Percentiles rank a stretch among this genome's conserved stretches.
Conservation (phyloP, 23 red algal species). For the Gracilaria caudata region DNA sequence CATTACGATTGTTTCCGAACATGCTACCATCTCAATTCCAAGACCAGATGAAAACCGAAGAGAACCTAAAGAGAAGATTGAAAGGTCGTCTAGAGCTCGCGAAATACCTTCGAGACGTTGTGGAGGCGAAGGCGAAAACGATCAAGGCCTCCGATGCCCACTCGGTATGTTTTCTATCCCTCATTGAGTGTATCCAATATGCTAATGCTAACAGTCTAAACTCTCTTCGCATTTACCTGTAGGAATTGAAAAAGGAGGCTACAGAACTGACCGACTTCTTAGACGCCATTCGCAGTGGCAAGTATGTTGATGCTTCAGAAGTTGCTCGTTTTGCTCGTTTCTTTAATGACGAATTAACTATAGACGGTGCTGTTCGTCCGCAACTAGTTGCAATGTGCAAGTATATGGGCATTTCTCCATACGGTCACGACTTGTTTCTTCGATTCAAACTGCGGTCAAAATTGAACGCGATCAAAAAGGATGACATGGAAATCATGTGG, state of each 20-base stretch:
- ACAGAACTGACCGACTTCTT: constrained; percentile 89
- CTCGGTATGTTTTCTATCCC: constrained; percentile 42
- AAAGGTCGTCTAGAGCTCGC: constrained; percentile 94
- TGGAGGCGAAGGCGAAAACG: constrained; percentile 85
- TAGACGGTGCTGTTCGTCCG: constrained; percentile 85
- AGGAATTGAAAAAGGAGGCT: constrained; percentile 74
- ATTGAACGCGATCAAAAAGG: constrained; percentile 91
- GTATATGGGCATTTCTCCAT: constrained; percentile 95
- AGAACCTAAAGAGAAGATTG: constrained; percentile 89
- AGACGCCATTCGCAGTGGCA: constrained; percentile 78
- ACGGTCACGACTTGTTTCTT: constrained; percentile 90
- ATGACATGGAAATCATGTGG: constrained; percentile 99
- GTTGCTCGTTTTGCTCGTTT: constrained; percentile 91
- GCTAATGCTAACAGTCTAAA: neutral
- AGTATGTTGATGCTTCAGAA: constrained; percentile 70
- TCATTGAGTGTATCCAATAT: neutral
- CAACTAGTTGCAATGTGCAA: constrained; percentile 98
- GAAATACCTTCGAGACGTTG: constrained; percentile 96
- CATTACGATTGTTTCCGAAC: constrained; percentile 93
- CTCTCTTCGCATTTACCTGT: neutral
- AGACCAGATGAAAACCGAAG: constrained; percentile 95
- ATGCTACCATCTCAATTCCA: constrained; percentile 99
- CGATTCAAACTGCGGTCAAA: constrained; percentile 82
- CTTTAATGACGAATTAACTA: constrained; percentile 92
- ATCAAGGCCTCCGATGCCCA: constrained; percentile 75